Evolutionary conservation across 78 protist species (phyloP), one percentile per base, ranked within the genome.

Genomic region (Dictyostelium purpureum): DNA sequence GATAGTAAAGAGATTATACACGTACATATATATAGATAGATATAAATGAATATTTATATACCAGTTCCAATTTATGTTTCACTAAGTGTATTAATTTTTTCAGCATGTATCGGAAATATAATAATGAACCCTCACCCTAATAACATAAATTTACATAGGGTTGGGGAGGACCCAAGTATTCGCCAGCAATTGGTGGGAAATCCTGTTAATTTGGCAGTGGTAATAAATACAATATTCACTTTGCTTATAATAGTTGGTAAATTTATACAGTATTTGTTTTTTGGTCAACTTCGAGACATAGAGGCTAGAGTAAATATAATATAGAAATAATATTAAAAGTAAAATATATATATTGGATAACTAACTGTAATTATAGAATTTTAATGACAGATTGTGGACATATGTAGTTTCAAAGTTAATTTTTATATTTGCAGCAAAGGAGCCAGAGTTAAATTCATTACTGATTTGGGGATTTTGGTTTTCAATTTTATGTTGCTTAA

Each of bases 401-500:
- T 92, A 80, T 71, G 90, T 80, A 18, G 74, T 92, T 28, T 73
- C 90, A 7, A 92, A 92, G 42, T 77, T 92, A 31, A 52, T 87
- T 16, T 92, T 92, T 80, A 74, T 92, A 45, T 76, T 87, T 37
- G 95, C 95, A 42, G 90, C 87, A 1, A 81, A 77, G 26, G 88
- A 75, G 9, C 83, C 74, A 31, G 91, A 79, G 38, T 31, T 74
- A 4, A 38, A 59, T 2, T 69, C 82, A 21, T 45, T 74, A 10
- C 28, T 92, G 24, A 51, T 59, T 6, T 92, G 95, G 95, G 95
- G 89, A 51, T 78, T 92, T 51, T 92, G 85, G 91, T 81, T 92
- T 61, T 26, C 90, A 18, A 70, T 81, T 52, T 74, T 78, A 78
- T 83, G 95, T 75, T 92, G 87, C 42, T n/a, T 92, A 1, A 92